phyloP scores from a whole-genome alignment of 768 basidiomycete genomes.

The Suillus decipiens region DNA sequence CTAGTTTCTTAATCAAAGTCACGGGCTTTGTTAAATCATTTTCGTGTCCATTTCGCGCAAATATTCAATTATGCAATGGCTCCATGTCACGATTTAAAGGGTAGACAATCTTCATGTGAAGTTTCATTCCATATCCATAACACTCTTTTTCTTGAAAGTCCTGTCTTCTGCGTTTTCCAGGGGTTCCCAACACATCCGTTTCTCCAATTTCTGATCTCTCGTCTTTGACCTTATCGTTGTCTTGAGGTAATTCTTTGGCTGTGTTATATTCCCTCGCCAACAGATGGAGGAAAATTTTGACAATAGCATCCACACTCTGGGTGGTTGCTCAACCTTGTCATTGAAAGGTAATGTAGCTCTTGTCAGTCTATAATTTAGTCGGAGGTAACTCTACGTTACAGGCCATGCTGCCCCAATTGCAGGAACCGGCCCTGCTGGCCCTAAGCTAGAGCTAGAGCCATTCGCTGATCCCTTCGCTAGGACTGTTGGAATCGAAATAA shows the following conservation, averaged over 20 bases:
- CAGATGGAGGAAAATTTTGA: conserved; percentile 22
- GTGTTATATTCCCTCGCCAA: conserved; percentile 17
- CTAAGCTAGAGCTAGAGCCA: conserved; percentile 14
- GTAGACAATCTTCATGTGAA: neutral
- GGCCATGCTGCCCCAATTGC: conserved; percentile 11
- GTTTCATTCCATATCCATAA: neutral
- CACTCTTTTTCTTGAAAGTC: neutral
- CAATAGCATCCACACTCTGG: conserved; percentile 19
- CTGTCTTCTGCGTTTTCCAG: neutral
- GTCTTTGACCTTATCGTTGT: neutral
- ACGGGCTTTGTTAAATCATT: neutral
- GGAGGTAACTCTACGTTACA: neutral
- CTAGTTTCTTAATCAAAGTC: neutral
- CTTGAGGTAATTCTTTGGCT: neutral
- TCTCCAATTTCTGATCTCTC: neutral
- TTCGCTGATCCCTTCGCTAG: conserved; percentile 9
- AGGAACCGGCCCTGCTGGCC: neutral
- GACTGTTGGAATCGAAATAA: conserved; percentile 12
- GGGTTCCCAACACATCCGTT: neutral
- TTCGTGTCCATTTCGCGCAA: conserved; percentile 11
- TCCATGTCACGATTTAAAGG: neutral
- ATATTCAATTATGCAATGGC: conserved; percentile 3
- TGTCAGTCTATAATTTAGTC: conserved; percentile 1
- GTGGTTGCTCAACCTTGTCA: conserved; percentile 19
- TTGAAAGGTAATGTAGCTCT: conserved; percentile 23